These are phyloP conservation scores for Gymnopilus dilepis DNA, from an alignment of 768 basidiomycete genomes.

Conservation along the genomic window DNA sequence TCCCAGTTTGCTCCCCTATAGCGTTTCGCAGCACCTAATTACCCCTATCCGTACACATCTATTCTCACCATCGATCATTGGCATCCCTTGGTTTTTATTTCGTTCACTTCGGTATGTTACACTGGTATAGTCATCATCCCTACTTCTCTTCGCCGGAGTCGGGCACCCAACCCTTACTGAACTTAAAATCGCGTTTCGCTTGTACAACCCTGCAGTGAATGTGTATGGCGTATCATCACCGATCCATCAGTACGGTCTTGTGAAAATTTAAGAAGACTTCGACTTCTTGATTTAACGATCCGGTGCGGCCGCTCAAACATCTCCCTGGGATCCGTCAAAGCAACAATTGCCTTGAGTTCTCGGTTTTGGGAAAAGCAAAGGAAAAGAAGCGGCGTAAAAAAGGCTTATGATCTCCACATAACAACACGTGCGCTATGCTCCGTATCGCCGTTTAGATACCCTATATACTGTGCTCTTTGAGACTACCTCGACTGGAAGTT, in stretches of 20 bases:
- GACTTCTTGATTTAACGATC: constrained; percentile 9
- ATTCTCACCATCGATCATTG: background rate
- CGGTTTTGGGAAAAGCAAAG: constrained; percentile 11
- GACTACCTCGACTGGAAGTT: constrained; percentile 16
- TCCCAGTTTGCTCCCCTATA: constrained; percentile 7
- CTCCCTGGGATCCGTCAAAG: constrained; percentile 1
- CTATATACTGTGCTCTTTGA: constrained; percentile 10
- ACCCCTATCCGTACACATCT: constrained; percentile 8
- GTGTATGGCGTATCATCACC: constrained; percentile 4
- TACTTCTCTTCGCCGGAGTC: background rate
- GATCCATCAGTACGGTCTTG: constrained; percentile 4
- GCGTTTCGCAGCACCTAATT: background rate
- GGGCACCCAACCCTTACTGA: background rate
- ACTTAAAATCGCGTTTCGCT: constrained; percentile 4
- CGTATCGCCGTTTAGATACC: background rate
- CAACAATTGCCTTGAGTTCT: constrained; percentile 1
- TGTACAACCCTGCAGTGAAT: constrained; percentile 5
- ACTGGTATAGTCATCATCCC: constrained; percentile 14
- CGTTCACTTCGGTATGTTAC: constrained; percentile 15
- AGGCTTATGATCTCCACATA: constrained; percentile 16
- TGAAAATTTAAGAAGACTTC: constrained; percentile 4
- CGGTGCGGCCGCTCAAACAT: constrained; percentile 5
- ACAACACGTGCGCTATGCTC: constrained; percentile 7
- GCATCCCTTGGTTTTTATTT: background rate
- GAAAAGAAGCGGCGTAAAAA: constrained; percentile 4